phyloP scores from a whole-genome alignment of 192 early-diverging fungal genomes.

The Coemansia sp. region DNA sequence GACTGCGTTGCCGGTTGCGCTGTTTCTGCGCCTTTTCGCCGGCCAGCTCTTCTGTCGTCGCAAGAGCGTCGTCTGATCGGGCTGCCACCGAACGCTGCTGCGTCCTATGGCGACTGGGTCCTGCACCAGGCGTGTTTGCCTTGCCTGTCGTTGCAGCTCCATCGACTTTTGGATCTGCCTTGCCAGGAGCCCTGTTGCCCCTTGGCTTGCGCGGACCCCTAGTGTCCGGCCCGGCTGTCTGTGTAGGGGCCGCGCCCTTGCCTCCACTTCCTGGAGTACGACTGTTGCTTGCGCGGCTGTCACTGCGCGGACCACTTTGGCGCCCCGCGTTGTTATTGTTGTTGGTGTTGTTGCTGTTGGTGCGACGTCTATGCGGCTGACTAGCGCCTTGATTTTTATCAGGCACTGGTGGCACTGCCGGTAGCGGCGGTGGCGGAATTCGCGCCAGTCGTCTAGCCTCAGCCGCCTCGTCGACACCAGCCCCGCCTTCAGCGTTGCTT shows the following conservation, averaged over 20 bases:
- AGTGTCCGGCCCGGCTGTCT: neutral
- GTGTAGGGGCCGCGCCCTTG: neutral
- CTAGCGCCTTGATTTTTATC: conserved; percentile 2
- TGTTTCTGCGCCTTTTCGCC: neutral
- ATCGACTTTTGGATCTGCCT: neutral
- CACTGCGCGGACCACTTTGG: neutral
- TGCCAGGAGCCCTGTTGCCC: neutral
- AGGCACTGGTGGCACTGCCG: neutral
- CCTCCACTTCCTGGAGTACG: neutral
- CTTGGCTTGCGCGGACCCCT: neutral
- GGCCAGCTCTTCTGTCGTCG: neutral
- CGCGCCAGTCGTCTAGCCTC: neutral
- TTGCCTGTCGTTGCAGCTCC: neutral
- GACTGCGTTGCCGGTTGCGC: conserved; percentile 4
- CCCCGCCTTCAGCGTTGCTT: neutral
- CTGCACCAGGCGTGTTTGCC: neutral
- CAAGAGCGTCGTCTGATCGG: neutral
- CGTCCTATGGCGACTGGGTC: neutral
- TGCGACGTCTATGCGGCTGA: neutral
- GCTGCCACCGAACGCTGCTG: neutral
- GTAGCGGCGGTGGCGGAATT: neutral
- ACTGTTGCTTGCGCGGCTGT: conserved; percentile 5
- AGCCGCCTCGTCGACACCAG: conserved; percentile 1
- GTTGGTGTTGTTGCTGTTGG: neutral
- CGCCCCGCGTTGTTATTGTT: neutral